Evolutionary conservation across 805 yeast species (phyloP), one percentile per base, ranked within the genome.

Genomic region (Priceomyces carsonii): DNA sequence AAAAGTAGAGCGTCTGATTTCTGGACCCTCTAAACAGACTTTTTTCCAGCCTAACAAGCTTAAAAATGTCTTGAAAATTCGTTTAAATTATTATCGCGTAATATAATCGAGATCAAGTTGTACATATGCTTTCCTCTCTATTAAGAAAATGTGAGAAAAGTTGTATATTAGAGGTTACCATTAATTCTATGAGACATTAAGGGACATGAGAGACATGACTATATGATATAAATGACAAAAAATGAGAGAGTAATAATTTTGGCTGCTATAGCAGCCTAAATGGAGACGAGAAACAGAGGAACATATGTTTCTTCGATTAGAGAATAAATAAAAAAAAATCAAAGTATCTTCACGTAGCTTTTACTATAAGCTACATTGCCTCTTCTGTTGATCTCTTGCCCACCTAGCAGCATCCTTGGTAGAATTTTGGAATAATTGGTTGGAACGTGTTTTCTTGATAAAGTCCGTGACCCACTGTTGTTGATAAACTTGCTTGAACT

Each of bases 381-480:
- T 65, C 61, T 76, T 77, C 57, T 78, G 86, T 63, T 82, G 95
- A 52, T 85, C 96, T 48, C 93, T 78, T 10, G 99, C 97, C 98
- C 98, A 93, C 64, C 90, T 79, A 6, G 97, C 97, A n/a, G 96
- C 86, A 53, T 85, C 93, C 57, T 78, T 80, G 8, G 97, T 88
- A 36, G 73, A 65, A 49, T 76, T 78, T 22, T 79, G 69, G 55
- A 80, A 85, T 20, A 69, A 49, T 43, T 75, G 71, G 55, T 81
- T 82, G 35, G 77, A 53, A 60, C 93, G 78, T 15, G 90, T 82
- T 54, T 71, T 77, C 57, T 79, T 82, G 55, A 93, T 82, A 55
- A 86, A 77, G 17, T 79, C 82, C 5, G 84, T 66, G 18, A 93
- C 79, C 96, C 96, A 88, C 2, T 73, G 80, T 66, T 82, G 86